Evolutionary conservation across 352 stramenopile species (phyloP), one percentile per base, ranked within the genome.

Genomic region (Lagenidium sp.): DNA sequence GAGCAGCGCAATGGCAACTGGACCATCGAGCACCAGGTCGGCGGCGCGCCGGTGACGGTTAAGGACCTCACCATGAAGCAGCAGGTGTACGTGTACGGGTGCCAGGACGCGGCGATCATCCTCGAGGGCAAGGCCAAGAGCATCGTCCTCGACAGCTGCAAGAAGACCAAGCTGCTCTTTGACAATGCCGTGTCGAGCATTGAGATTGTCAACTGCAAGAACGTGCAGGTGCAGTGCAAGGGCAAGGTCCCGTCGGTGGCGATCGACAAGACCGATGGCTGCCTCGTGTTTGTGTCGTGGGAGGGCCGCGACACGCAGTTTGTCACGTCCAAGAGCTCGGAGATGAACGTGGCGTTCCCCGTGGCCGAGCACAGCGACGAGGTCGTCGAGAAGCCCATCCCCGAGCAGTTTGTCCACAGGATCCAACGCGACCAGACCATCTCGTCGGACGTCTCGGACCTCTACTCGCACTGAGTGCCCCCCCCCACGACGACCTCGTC

Each of bases 261-360:
- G 4, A 98, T 99, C 67, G 96, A 99, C 79, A 99, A 99, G 79
- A 99, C 95, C 25, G 94, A 99, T 65, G 95, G 95, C 47, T 96
- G 94, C 52, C 71, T 98, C 31, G 79, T 98, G 39, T 97, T 97
- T 67, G 73, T 99, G 44, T 96, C 86, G 62, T 88, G 94, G 68
- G 84, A 97, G 52, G 85, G 76, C 21, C 68, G 94, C 24, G 63
- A 82, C 38, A 72, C 83, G 53, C 75, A 83, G 56, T 87, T 99
- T 48, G 85, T 96, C 10, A 98, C 95, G 29, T 97, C 86, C 47
- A 98, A 99, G 81, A 97, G 84, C 61, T 96, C 79, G 41, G 94
- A 99, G 63, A 95, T 97, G 86, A 97, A 97, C 71, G 87, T 98
- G 41, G 89, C 79, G 47, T 98, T 98, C 76, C 94, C 94, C 5